These are phyloP conservation scores for Fusarium guadeloupense DNA, from an alignment of 2,329 filamentous ascomycete species.

Conservation along the genomic window DNA sequence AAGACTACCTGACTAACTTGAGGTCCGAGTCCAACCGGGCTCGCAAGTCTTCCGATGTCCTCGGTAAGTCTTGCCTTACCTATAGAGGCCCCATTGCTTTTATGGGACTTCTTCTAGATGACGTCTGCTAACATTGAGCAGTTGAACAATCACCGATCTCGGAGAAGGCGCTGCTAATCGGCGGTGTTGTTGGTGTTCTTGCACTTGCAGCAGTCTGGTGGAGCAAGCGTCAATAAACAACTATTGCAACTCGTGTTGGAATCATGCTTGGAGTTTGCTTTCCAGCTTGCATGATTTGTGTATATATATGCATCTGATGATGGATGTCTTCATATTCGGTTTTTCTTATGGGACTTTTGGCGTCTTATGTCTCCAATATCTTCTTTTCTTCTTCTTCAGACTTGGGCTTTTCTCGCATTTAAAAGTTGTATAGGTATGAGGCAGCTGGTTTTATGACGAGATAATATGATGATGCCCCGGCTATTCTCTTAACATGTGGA, in stretches of 20 bases:
- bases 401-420: slow-evolving; percentile 3
- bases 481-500: background rate
- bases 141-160: slow-evolving; percentile 47
- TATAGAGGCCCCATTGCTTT: slow-evolving; percentile 1
- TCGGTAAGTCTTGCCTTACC: slow-evolving; percentile 42
- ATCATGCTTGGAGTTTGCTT: slow-evolving; percentile 7
- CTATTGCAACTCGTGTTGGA: background rate
- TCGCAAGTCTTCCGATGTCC: slow-evolving; percentile 45
- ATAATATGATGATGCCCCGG: slow-evolving; percentile 9
- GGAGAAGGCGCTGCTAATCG: slow-evolving; percentile 46
- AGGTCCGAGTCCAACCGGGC: slow-evolving; percentile 50
- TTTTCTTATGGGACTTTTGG: slow-evolving; percentile 20
- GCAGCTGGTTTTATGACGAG: slow-evolving; percentile 12
- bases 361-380: slow-evolving; percentile 18
- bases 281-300: slow-evolving; percentile 17
- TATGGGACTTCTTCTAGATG: background rate
- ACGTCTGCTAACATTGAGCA: slow-evolving; percentile 38
- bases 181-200: slow-evolving; percentile 49
- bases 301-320: slow-evolving; percentile 25
- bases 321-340: slow-evolving; percentile 21
- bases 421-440: slow-evolving; percentile 29
- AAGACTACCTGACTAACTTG: slow-evolving; percentile 55
- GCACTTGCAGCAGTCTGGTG: slow-evolving; percentile 53
- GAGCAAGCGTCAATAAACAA: slow-evolving; percentile 43
- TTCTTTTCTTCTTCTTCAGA: background rate